These are phyloP conservation scores for Benincasa hispida DNA, from an alignment of 306 rosid species.

Conservation along the genomic window DNA sequence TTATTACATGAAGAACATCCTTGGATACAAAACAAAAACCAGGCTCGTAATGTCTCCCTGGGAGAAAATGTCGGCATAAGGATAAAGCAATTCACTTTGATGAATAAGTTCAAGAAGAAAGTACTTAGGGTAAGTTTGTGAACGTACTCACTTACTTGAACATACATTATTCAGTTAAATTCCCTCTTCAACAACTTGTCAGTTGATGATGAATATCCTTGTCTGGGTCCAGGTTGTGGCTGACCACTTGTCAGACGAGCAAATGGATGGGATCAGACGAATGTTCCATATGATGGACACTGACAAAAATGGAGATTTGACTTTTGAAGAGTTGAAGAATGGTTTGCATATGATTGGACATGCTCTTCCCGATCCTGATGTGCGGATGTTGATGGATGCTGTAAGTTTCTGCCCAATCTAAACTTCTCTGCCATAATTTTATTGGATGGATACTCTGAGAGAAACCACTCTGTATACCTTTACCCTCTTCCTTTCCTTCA, in stretches of 20 bases:
- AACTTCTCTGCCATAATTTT: background rate
- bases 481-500: background rate
- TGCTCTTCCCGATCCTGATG: constrained; percentile 55
- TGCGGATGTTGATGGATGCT: constrained; percentile 66
- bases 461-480: background rate
- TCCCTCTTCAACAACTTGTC: background rate
- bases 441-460: background rate
- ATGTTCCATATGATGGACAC: constrained; percentile 76
- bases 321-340: constrained; percentile 75
- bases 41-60: constrained; percentile 39
- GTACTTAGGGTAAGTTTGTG: constrained; percentile 68
- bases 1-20: constrained; percentile 40
- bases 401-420: constrained; percentile 30
- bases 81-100: constrained; percentile 82
- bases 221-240: constrained; percentile 55
- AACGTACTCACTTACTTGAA: background rate
- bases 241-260: constrained; percentile 65
- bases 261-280: constrained; percentile 45
- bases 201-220: background rate
- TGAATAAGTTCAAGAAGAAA: constrained; percentile 87
- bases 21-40: constrained; percentile 64
- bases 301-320: constrained; percentile 62
- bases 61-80: constrained; percentile 73
- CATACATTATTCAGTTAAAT: background rate
- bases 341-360: constrained; percentile 68